A percentile compares a stretch with the other conserved stretches of the same genome.
phyloP scores from a whole-genome alignment of 1,284 basidiomycete species.

The Exobasidium cylindrosporum region DNA sequence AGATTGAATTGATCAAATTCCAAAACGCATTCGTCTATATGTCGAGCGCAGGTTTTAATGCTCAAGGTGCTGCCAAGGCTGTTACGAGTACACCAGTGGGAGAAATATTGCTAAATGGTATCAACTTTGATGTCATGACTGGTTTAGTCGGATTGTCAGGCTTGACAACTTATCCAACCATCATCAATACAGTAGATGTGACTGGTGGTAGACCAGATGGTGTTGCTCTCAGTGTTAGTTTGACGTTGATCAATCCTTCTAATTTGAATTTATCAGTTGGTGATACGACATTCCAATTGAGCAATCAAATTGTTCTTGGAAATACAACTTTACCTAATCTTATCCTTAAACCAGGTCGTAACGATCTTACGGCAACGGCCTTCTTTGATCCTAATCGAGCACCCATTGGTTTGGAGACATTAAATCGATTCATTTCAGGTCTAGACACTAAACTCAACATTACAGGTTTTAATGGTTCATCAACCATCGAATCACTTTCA shows the following conservation, averaged over 20 bases:
- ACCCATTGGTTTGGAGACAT: slow-evolving; percentile 65
- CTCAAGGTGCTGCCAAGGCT: slow-evolving; percentile 67
- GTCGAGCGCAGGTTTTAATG: slow-evolving; percentile 63
- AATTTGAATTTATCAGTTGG: slow-evolving; percentile 63
- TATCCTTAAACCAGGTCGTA: slow-evolving; percentile 40
- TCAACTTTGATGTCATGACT: slow-evolving; percentile 72
- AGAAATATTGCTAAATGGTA: slow-evolving; percentile 66
- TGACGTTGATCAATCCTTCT: slow-evolving; percentile 68
- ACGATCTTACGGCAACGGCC: slow-evolving; percentile 46
- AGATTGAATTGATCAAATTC: slow-evolving; percentile 49
- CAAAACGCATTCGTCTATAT: slow-evolving; percentile 54
- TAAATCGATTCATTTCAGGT: slow-evolving; percentile 69
- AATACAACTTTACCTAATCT: slow-evolving; percentile 37
- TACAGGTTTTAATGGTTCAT: slow-evolving; percentile 65
- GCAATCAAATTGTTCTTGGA: slow-evolving; percentile 53
- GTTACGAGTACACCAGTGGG: slow-evolving; percentile 70
- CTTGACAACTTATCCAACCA: slow-evolving; percentile 62
- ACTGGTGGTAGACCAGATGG: slow-evolving; percentile 67
- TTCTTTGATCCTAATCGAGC: slow-evolving; percentile 64
- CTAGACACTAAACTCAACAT: slow-evolving; percentile 50
- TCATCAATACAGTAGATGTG: slow-evolving; percentile 68
- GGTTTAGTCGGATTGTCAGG: slow-evolving; percentile 68
- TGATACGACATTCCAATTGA: slow-evolving; percentile 61
- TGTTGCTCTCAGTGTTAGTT: slow-evolving; percentile 64
- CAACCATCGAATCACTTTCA: slow-evolving; percentile 63